These are phyloP conservation scores for Cinnamomum chago DNA, from an alignment of 164 flowering plant genomes.

Conservation along the genomic window DNA sequence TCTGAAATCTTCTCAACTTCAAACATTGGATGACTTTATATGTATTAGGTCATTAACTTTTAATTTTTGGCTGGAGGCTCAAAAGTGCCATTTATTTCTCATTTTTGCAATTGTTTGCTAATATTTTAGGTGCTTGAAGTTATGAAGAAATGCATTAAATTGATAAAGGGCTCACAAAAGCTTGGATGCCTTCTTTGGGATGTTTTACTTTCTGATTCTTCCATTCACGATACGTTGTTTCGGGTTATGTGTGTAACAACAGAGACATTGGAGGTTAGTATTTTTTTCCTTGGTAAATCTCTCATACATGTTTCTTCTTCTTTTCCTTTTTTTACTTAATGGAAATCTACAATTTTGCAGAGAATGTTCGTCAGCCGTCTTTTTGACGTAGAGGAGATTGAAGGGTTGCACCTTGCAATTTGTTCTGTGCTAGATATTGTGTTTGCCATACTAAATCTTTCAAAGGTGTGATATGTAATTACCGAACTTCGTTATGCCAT, in stretches of 20 bases:
- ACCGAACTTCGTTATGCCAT: not conserved
- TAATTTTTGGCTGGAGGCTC: not conserved
- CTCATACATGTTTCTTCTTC: not conserved
- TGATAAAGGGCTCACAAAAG: slow-evolving; percentile 33
- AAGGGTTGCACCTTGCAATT: slow-evolving; percentile 67
- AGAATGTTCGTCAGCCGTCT: slow-evolving; percentile 61
- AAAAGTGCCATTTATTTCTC: not conserved
- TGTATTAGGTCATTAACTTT: not conserved
- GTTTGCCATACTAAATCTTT: slow-evolving; percentile 42
- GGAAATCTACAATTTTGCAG: slow-evolving; percentile 31
- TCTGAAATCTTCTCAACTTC: not conserved
- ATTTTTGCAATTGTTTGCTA: not conserved
- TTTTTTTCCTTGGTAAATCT: not conserved
- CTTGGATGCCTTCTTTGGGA: slow-evolving; percentile 45
- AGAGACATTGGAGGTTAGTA: slow-evolving; percentile 61
- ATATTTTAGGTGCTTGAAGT: slow-evolving; percentile 68
- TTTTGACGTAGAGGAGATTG: slow-evolving; percentile 64
- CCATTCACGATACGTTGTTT: slow-evolving; percentile 64
- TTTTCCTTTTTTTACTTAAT: not conserved
- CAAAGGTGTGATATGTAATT: slow-evolving; percentile 44
- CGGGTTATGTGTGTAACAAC: slow-evolving; percentile 64
- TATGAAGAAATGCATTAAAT: slow-evolving; percentile 56
- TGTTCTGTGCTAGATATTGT: slow-evolving; percentile 64
- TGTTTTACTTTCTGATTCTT: slow-evolving; percentile 64
- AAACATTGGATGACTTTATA: not conserved